phyloP scores from a whole-genome alignment of 768 basidiomycete genomes.

The Russula sp. region DNA sequence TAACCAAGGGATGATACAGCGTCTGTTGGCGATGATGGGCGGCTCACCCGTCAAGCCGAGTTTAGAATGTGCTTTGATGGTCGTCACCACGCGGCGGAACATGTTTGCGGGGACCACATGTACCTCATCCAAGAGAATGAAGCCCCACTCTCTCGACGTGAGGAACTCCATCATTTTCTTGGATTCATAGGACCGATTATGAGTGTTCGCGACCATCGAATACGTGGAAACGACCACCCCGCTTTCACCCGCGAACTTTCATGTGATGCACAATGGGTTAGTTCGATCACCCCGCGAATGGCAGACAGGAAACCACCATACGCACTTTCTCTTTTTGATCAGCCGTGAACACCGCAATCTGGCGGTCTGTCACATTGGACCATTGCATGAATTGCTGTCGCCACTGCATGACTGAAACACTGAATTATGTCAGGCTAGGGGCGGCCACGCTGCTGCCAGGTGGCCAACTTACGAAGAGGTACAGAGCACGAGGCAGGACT shows the following conservation, averaged over 20 bases:
- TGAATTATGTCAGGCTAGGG: slow-evolving; percentile 26
- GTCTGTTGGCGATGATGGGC: neutral
- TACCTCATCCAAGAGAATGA: slow-evolving; percentile 94
- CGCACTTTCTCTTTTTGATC: slow-evolving; percentile 93
- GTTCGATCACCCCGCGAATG: slow-evolving; percentile 17
- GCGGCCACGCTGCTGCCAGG: neutral
- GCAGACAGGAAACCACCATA: slow-evolving; percentile 5
- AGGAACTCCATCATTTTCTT: slow-evolving; percentile 99
- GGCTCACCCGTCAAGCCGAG: slow-evolving; percentile 85
- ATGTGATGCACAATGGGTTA: slow-evolving; percentile 4
- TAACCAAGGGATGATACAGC: neutral
- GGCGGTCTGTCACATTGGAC: slow-evolving; percentile 95
- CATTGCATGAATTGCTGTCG: slow-evolving; percentile 97
- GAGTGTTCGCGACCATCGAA: slow-evolving; percentile 98
- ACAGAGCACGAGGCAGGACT: slow-evolving; percentile 94
- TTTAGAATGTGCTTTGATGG: slow-evolving; percentile 98
- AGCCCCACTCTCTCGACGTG: slow-evolving; percentile 98
- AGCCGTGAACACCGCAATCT: slow-evolving; percentile 96
- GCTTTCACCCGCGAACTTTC: slow-evolving; percentile 94
- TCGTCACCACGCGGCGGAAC: slow-evolving; percentile 96
- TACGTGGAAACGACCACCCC: slow-evolving; percentile 99
- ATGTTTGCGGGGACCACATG: slow-evolving; percentile 98
- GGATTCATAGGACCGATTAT: slow-evolving; percentile 96
- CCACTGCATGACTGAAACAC: slow-evolving; percentile 98
- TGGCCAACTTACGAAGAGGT: slow-evolving; percentile 79